Conservation (phyloP, 352 stramenopile species). For the Pythium diclinum region DNA sequence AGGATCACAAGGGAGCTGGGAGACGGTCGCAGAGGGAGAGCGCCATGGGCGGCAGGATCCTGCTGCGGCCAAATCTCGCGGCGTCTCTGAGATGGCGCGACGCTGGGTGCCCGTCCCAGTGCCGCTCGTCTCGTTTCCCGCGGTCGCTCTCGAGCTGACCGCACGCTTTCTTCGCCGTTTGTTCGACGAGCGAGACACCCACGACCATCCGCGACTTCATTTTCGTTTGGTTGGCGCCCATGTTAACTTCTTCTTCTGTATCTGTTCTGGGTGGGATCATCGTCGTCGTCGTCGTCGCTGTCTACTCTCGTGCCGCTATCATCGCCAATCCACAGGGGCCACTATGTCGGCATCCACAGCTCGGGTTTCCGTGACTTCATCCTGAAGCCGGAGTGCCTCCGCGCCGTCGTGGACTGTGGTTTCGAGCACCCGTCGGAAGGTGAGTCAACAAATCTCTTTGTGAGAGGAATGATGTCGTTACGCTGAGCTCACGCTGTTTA, state of each 20-base stretch:
- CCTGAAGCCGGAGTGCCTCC: conserved; percentile 98
- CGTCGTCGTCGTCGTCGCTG: not conserved
- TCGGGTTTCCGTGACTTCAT: conserved; percentile 99
- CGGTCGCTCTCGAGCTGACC: not conserved
- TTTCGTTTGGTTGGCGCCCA: conserved; percentile 14
- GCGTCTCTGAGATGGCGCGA: not conserved
- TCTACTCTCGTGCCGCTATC: conserved; percentile 1
- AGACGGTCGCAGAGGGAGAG: conserved; percentile 2
- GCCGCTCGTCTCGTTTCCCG: not conserved
- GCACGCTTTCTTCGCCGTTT: conserved; percentile 7
- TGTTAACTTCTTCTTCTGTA: conserved; percentile 88
- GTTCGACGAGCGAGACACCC: conserved; percentile 2
- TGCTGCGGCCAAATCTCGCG: not conserved
- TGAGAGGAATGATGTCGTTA: not conserved
- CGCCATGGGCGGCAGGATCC: conserved; percentile 17
- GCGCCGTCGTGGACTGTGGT: conserved; percentile 98
- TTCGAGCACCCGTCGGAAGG: conserved; percentile 99
- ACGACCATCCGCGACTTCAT: conserved; percentile 15
- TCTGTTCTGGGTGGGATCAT: conserved; percentile 48
- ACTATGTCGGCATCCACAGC: conserved; percentile 99
- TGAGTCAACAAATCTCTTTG: conserved; percentile 21
- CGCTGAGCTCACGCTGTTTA: not conserved
- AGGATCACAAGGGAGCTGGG: not conserved
- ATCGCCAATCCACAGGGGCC: conserved; percentile 78
- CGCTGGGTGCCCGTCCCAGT: not conserved